Evolutionary conservation across 352 stramenopile genomes (phyloP).

Genomic region (Phytophthora crassamura): DNA sequence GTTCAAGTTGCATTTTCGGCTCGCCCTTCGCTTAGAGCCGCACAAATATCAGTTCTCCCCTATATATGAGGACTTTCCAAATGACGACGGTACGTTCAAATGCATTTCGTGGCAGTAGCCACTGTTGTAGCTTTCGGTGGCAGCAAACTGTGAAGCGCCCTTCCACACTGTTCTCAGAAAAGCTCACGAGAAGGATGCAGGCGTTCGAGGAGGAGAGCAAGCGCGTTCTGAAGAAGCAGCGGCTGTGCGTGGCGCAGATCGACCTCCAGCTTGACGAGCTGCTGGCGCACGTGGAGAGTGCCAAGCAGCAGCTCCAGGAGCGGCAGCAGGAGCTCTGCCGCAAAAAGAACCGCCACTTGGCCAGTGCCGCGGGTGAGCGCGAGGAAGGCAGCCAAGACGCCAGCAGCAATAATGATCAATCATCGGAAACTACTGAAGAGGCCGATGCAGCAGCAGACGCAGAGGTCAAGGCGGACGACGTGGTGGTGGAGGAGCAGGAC

Average conservation of each 20-base stretch:
- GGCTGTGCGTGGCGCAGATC: conserved; percentile 63
- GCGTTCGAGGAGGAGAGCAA: conserved; percentile 63
- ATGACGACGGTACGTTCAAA: background rate
- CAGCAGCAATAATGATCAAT: background rate
- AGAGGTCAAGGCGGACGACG: conserved; percentile 37
- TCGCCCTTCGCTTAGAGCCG: background rate
- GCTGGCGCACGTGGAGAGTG: conserved; percentile 62
- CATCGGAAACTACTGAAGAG: too few species aligned
- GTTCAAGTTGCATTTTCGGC: background rate
- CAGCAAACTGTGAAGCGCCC: background rate
- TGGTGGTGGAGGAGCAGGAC: conserved; percentile 54
- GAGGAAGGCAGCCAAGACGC: conserved; percentile 8
- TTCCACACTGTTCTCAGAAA: conserved; percentile 17
- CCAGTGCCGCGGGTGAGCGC: conserved; percentile 18
- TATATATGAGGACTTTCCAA: conserved; percentile 6
- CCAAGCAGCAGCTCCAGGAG: conserved; percentile 64
- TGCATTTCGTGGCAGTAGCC: conserved; percentile 11
- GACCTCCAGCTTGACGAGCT: conserved; percentile 69
- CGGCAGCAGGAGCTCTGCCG: conserved; percentile 66
- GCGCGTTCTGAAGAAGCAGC: conserved; percentile 79
- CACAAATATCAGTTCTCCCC: background rate
- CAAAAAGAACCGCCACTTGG: conserved; percentile 58
- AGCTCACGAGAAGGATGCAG: conserved; percentile 48
- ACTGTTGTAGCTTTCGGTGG: conserved; percentile 17
- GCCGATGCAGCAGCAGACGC: conserved; percentile 5